These are phyloP conservation scores for Rhododendron kiyosumense DNA, from an alignment of 148 eudicot genomes.

Conservation along the genomic window DNA sequence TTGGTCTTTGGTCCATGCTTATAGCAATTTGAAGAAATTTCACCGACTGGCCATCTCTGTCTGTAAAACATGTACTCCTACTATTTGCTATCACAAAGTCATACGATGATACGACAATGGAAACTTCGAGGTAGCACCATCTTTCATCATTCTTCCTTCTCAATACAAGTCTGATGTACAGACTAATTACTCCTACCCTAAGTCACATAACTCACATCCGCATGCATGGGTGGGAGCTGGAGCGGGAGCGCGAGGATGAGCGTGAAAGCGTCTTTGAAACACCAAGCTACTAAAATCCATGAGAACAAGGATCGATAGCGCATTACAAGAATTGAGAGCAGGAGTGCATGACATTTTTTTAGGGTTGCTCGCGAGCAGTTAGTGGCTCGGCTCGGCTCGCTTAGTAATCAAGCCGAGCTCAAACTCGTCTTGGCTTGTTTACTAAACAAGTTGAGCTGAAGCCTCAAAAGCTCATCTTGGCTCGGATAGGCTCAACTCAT, in stretches of 20 bases:
- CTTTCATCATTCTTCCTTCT: background rate
- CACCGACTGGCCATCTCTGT: background rate
- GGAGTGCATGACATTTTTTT: background rate
- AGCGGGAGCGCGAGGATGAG: too few species aligned
- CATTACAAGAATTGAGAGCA: background rate
- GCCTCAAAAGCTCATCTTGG: too few species aligned
- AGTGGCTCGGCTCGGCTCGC: background rate
- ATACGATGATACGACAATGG: background rate
- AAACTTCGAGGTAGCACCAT: background rate
- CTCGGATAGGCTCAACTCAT: too few species aligned
- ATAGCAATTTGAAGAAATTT: background rate
- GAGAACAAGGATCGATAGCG: too few species aligned
- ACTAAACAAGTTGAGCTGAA: too few species aligned
- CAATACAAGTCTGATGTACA: background rate
- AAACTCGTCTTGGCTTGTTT: too few species aligned
- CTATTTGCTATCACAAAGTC: background rate
- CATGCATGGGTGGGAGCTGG: too few species aligned
- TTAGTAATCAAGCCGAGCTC: background rate
- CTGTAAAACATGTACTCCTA: background rate
- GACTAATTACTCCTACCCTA: background rate
- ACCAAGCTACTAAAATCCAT: too few species aligned
- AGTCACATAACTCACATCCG: background rate
- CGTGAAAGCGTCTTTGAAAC: too few species aligned
- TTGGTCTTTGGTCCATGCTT: background rate
- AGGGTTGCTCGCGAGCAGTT: background rate